Evolutionary conservation across 2,329 filamentous ascomycete species (phyloP).

Genomic region (Beauveria australis): DNA sequence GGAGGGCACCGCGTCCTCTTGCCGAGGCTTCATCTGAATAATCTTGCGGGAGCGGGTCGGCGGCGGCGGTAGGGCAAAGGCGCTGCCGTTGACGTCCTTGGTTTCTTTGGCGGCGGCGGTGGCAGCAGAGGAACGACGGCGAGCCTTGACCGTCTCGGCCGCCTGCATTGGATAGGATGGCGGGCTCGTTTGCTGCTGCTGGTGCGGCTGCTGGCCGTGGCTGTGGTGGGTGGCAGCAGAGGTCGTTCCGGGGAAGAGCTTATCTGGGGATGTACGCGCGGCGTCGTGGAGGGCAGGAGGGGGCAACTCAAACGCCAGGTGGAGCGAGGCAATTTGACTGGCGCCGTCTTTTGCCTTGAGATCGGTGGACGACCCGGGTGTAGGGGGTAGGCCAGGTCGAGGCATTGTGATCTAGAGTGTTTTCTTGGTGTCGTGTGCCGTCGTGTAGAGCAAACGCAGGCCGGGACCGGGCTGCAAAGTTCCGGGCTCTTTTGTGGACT

Average conservation of each 20-base stretch:
- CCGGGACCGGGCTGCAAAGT: neutral
- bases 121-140: slow-evolving; percentile 41
- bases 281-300: slow-evolving; percentile 60
- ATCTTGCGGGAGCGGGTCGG: slow-evolving; percentile 91
- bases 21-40: slow-evolving; percentile 85
- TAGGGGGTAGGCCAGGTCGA: slow-evolving; percentile 59
- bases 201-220: slow-evolving; percentile 11
- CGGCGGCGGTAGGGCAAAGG: slow-evolving; percentile 80
- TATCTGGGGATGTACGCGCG: slow-evolving; percentile 34
- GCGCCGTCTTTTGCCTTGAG: slow-evolving; percentile 64
- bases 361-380: slow-evolving; percentile 72
- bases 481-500: neutral
- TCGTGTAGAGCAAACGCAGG: neutral
- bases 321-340: slow-evolving; percentile 51
- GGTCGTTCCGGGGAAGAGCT: slow-evolving; percentile 7
- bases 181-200: slow-evolving; percentile 15
- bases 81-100: slow-evolving; percentile 41
- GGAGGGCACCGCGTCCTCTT: slow-evolving; percentile 29
- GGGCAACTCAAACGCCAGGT: slow-evolving; percentile 66
- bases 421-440: neutral
- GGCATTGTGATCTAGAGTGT: slow-evolving; percentile 44
- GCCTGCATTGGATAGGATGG: slow-evolving; percentile 37
- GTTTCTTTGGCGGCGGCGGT: slow-evolving; percentile 34
- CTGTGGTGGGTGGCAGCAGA: neutral
- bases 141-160: slow-evolving; percentile 44